Percentiles rank a stretch among this genome's conserved stretches.
These are phyloP conservation scores for Naegleria lovaniensis DNA, from an alignment of 208 protist species.

Conservation along the genomic window DNA sequence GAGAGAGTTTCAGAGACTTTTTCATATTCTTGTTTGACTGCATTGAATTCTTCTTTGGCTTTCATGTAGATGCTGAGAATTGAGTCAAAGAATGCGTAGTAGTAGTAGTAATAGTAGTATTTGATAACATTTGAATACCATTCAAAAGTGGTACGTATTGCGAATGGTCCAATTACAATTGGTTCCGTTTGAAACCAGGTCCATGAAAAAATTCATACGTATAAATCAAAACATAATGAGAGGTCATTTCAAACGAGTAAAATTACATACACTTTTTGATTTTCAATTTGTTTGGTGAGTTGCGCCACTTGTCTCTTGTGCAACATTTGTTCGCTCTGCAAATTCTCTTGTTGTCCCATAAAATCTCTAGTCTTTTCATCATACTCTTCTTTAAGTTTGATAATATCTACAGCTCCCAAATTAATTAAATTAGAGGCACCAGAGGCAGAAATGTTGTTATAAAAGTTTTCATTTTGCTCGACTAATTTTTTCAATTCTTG, in stretches of 20 bases:
- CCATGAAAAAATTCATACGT: no score
- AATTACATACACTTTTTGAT: not conserved
- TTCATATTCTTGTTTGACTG: not conserved
- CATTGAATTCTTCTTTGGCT: not conserved
- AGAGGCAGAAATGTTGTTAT: not conserved
- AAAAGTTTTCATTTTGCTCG: not conserved
- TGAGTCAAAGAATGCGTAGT: not conserved
- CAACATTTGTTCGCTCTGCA: not conserved
- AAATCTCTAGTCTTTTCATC: not conserved
- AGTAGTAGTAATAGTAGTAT: no score
- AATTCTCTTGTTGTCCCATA: not conserved
- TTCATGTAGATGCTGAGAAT: not conserved
- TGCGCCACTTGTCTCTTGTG: not conserved
- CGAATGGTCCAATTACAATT: no score
- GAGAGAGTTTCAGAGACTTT: not conserved
- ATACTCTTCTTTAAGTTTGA: not conserved
- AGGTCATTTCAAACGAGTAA: not conserved
- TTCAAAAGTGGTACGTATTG: no score
- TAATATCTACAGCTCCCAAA: not conserved
- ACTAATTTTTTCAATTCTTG: not conserved
- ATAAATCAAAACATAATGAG: no score
- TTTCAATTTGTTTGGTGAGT: constrained; percentile 4
- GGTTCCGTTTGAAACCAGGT: no score
- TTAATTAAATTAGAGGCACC: not conserved
- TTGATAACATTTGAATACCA: no score